Conservation (phyloP, 305 asterid species). For the Solanum hybrid region DNA sequence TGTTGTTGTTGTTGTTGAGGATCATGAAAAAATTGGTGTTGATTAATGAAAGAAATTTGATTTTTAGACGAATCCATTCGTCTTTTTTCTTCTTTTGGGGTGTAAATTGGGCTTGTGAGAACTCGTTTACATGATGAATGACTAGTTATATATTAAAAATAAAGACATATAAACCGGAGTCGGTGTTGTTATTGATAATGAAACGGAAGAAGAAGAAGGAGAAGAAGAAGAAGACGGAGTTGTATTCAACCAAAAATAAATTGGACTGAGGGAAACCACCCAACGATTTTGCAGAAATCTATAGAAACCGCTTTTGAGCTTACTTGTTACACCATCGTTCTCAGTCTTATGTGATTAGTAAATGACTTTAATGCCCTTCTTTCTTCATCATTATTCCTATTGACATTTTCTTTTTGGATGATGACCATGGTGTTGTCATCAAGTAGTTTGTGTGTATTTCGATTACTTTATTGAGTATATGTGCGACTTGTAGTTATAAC, state of each 20-base stretch:
- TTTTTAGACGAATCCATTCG: background rate
- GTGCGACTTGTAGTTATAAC: background rate
- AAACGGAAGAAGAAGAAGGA: slow-evolving; percentile 11
- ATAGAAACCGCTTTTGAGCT: slow-evolving; percentile 4
- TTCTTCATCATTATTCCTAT: slow-evolving; percentile 9
- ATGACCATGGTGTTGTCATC: background rate
- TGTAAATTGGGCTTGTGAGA: background rate
- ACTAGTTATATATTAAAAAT: background rate
- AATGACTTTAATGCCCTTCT: slow-evolving; percentile 6
- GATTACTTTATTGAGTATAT: background rate
- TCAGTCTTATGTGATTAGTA: background rate
- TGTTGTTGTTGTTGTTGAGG: slow-evolving; percentile 19
- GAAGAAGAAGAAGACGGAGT: background rate
- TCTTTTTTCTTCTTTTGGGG: background rate
- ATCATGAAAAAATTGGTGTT: slow-evolving; percentile 15
- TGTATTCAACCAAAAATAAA: background rate
- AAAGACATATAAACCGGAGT: background rate
- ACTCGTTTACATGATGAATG: background rate
- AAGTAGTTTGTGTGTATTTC: background rate
- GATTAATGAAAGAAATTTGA: slow-evolving; percentile 13
- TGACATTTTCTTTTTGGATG: background rate
- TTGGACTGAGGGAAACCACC: background rate
- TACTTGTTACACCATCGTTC: slow-evolving; percentile 10
- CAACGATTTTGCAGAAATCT: background rate
- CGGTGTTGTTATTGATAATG: background rate